Percentiles rank a stretch among this genome's conserved stretches.
phyloP scores from a whole-genome alignment of 345 rosid species.

The Ceriops decandra region DNA sequence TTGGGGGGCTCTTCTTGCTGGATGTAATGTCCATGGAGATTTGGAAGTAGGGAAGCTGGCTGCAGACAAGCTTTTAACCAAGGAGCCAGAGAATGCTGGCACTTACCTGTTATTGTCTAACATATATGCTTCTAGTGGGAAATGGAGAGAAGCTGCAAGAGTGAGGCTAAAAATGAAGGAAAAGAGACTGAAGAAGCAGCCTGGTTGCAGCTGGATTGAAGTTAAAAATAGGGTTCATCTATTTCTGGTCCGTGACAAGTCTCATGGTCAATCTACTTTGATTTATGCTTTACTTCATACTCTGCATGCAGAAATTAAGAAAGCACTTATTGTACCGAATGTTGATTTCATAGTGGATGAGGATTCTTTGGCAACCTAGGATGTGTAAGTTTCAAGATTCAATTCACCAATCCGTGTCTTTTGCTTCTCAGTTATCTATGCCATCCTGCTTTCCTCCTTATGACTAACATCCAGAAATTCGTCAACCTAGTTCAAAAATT shows the following conservation, averaged over 20 bases:
- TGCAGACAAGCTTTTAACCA: slow-evolving; percentile 42
- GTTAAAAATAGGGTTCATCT: slow-evolving; percentile 40
- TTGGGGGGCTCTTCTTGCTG: slow-evolving; percentile 67
- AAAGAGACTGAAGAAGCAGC: slow-evolving; percentile 63
- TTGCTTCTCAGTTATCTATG: too few species aligned
- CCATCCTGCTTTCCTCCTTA: too few species aligned
- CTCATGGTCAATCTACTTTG: slow-evolving; percentile 38
- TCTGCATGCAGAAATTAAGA: slow-evolving; percentile 47
- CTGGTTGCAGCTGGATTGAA: slow-evolving; percentile 75
- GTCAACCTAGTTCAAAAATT: too few species aligned
- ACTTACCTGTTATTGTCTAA: slow-evolving; percentile 52
- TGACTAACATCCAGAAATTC: too few species aligned
- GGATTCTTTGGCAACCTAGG: background rate
- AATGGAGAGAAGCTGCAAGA: slow-evolving; percentile 49
- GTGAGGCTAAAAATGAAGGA: slow-evolving; percentile 58
- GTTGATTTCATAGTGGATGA: slow-evolving; percentile 6
- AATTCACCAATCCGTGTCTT: too few species aligned
- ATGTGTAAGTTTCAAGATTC: background rate
- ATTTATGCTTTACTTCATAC: slow-evolving; percentile 34
- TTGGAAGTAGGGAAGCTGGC: slow-evolving; percentile 45
- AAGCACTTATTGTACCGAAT: slow-evolving; percentile 11
- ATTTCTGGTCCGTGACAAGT: slow-evolving; percentile 53
- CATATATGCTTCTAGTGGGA: slow-evolving; percentile 49
- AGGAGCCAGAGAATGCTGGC: slow-evolving; percentile 56
- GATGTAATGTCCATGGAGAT: slow-evolving; percentile 54